These are phyloP conservation scores for Neopestalotiopsis clavispora DNA, from an alignment of 2,329 filamentous ascomycete genomes.

Conservation along the genomic window DNA sequence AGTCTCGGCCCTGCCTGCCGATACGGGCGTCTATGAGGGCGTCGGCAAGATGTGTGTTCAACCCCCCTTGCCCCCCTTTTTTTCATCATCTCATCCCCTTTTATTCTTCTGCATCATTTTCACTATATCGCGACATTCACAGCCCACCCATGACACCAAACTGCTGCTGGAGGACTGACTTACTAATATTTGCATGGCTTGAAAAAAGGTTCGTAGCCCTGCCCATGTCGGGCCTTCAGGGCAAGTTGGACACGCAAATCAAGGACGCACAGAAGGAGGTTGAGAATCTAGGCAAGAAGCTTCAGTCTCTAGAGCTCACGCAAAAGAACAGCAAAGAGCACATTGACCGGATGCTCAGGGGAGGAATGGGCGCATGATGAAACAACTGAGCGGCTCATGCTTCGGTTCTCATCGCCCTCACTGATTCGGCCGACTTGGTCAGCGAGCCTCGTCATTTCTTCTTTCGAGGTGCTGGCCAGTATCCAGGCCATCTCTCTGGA, in stretches of 20 bases:
- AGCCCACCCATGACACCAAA: neutral
- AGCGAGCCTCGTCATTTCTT: too few relatives aligned
- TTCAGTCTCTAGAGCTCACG: constrained; percentile 93
- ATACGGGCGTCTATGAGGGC: constrained; percentile 88
- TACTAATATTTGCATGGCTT: neutral
- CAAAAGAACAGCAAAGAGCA: constrained; percentile 93
- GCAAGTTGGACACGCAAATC: constrained; percentile 76
- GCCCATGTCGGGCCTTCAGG: constrained; percentile 71
- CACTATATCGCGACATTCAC: constrained; percentile 12
- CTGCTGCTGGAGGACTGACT: neutral
- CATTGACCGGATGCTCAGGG: constrained; percentile 82
- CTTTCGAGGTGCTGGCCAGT: too few relatives aligned
- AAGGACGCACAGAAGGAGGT: constrained; percentile 79
- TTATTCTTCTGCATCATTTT: neutral
- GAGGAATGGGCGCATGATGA: constrained; percentile 40
- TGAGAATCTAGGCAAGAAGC: constrained; percentile 81
- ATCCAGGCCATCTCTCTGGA: too few relatives aligned
- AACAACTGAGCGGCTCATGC: constrained; percentile 12
- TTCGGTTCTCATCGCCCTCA: too few relatives aligned
- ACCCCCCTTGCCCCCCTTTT: neutral
- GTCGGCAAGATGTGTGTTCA: constrained; percentile 89
- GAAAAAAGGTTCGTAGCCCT: constrained; percentile 19
- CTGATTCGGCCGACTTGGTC: too few relatives aligned
- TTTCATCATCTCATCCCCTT: constrained; percentile 14
- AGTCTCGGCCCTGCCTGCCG: constrained; percentile 73